These are phyloP conservation scores for Penicillium ochrochloron DNA, from an alignment of 495 filamentous ascomycete genomes.

Conservation along the genomic window DNA sequence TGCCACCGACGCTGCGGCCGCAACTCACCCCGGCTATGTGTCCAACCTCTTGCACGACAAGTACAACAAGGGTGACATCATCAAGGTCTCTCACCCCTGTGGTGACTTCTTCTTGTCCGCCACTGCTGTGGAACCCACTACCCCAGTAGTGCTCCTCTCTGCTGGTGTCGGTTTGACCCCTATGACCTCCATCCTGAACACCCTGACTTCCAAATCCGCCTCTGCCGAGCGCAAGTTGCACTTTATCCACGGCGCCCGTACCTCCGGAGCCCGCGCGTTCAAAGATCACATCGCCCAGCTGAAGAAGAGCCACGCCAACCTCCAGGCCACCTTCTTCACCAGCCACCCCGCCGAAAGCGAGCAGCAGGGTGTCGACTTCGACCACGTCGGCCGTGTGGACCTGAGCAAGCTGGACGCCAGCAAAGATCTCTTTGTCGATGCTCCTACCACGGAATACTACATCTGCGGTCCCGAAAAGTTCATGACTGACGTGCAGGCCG, in stretches of 20 bases:
- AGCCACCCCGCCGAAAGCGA: constrained; percentile 46
- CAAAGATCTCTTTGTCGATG: constrained; percentile 56
- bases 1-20: constrained; percentile 44
- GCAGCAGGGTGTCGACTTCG: constrained; percentile 58
- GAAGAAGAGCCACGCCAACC: constrained; percentile 42
- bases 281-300: constrained; percentile 53
- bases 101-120: constrained; percentile 71
- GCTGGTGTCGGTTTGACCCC: constrained; percentile 74
- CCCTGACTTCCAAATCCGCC: constrained; percentile 44
- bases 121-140: constrained; percentile 20
- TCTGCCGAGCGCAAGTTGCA: constrained; percentile 51
- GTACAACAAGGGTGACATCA: constrained; percentile 59
- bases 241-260: constrained; percentile 66
- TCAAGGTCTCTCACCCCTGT: constrained; percentile 68
- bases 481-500: constrained; percentile 60
- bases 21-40: constrained; percentile 62
- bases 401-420: constrained; percentile 54
- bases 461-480: constrained; percentile 70
- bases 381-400: constrained; percentile 59
- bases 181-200: constrained; percentile 69
- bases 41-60: constrained; percentile 71
- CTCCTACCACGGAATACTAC: constrained; percentile 64
- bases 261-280: constrained; percentile 45
- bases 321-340: constrained; percentile 47
- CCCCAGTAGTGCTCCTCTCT: constrained; percentile 67